Evolutionary conservation across 225 moss, liverwort and hornwort species (phyloP).

Genomic region (Physcomitrium patens): DNA sequence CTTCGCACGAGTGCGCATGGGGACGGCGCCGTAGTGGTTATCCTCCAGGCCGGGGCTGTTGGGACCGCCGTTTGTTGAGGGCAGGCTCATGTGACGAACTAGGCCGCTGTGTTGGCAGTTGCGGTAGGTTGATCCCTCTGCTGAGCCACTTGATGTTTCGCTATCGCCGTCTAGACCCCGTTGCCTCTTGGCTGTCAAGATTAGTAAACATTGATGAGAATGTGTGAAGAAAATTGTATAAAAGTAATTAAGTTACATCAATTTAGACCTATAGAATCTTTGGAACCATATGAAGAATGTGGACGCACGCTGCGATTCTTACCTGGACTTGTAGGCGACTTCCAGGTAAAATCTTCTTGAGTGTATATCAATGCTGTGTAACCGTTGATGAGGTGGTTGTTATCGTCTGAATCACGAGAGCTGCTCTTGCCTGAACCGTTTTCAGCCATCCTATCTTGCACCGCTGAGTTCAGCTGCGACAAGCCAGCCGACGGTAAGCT

Average conservation of each 20-base stretch:
- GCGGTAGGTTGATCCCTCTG: conserved; percentile 44
- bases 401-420: conserved; percentile 53
- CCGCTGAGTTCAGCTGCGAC: conserved; percentile 24
- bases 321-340: conserved; percentile 59
- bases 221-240: too few relatives aligned
- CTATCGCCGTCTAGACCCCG: conserved; percentile 52
- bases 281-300: too few relatives aligned
- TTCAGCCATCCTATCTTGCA: conserved; percentile 45
- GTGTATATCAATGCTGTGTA: conserved; percentile 54
- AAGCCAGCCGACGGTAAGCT: conserved; percentile 41
- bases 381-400: conserved; percentile 46
- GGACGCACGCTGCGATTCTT: neutral
- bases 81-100: conserved; percentile 54
- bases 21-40: conserved; percentile 40
- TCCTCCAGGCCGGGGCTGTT: conserved; percentile 44
- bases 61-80: conserved; percentile 28
- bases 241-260: neutral
- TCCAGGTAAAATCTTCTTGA: conserved; percentile 56
- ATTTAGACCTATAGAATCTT: neutral
- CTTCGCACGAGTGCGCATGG: conserved; percentile 67
- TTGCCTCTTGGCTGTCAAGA: conserved; percentile 38
- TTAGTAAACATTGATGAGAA: too few relatives aligned
- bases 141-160: conserved; percentile 60
- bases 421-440: conserved; percentile 50
- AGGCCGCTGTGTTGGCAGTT: conserved; percentile 30